These are phyloP conservation scores for Phytophthora citricola DNA, from an alignment of 352 stramenopile genomes.

Conservation along the genomic window DNA sequence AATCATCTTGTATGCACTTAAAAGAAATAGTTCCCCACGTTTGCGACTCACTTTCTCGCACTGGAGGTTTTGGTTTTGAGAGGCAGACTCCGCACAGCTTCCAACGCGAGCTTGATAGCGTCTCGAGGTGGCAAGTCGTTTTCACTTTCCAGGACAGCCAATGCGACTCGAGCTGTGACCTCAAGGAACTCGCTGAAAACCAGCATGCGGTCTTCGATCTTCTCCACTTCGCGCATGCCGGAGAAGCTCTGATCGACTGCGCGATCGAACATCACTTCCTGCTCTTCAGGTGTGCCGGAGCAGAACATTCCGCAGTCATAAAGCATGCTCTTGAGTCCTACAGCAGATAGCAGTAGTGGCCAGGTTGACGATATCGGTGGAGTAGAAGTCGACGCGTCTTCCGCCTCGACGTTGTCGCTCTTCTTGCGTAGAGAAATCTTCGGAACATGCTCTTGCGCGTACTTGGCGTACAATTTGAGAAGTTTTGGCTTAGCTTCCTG, in stretches of 20 bases:
- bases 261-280: slow-evolving; percentile 65
- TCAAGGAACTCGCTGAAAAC: slow-evolving; percentile 85
- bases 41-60: slow-evolving; percentile 15
- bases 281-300: slow-evolving; percentile 54
- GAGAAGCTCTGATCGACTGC: slow-evolving; percentile 73
- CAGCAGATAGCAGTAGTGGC: slow-evolving; percentile 54
- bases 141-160: slow-evolving; percentile 60
- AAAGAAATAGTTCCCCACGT: too few relatives aligned
- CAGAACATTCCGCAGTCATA: slow-evolving; percentile 86
- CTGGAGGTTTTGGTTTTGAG: slow-evolving; percentile 23
- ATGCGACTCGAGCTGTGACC: slow-evolving; percentile 65
- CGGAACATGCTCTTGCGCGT: slow-evolving; percentile 49
- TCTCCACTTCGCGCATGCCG: slow-evolving; percentile 44
- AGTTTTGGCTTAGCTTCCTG: slow-evolving; percentile 82
- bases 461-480: slow-evolving; percentile 73
- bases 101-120: slow-evolving; percentile 78
- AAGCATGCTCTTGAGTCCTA: slow-evolving; percentile 66
- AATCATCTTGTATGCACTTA: too few relatives aligned
- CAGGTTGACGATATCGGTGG: slow-evolving; percentile 41
- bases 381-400: slow-evolving; percentile 14
- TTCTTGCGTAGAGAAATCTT: slow-evolving; percentile 18
- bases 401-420: slow-evolving; percentile 19
- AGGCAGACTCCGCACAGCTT: slow-evolving; percentile 71
- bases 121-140: slow-evolving; percentile 67
- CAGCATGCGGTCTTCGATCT: slow-evolving; percentile 48